phyloP scores from a whole-genome alignment of 192 early-diverging fungal genomes.

The Funneliformis geosporum region DNA sequence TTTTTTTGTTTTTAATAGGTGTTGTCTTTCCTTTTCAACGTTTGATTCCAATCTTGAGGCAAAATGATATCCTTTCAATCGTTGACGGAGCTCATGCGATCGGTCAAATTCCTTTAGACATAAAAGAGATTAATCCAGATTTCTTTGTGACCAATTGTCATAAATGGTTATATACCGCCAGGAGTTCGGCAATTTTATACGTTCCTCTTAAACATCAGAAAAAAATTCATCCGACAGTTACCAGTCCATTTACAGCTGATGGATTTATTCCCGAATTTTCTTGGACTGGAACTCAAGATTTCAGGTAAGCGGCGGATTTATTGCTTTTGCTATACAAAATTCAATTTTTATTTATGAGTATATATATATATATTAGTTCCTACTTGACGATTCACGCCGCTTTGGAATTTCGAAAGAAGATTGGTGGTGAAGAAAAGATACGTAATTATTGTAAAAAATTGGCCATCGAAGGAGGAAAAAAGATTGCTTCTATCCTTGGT shows the following conservation, averaged over 20 bases:
- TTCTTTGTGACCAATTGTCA: slow-evolving; percentile 71
- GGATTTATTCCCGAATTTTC: slow-evolving; percentile 50
- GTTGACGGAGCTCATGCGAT: slow-evolving; percentile 72
- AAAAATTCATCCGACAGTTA: slow-evolving; percentile 48
- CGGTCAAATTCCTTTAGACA: slow-evolving; percentile 63
- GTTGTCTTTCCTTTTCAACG: slow-evolving; percentile 49
- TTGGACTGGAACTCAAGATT: slow-evolving; percentile 54
- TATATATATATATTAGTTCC: too few species aligned
- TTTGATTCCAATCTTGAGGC: slow-evolving; percentile 37
- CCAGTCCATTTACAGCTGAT: slow-evolving; percentile 42
- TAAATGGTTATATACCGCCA: slow-evolving; percentile 67
- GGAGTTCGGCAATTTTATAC: slow-evolving; percentile 57
- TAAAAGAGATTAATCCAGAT: slow-evolving; percentile 58
- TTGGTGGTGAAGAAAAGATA: slow-evolving; percentile 64
- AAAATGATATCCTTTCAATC: slow-evolving; percentile 55
- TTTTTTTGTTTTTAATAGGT: slow-evolving; percentile 55
- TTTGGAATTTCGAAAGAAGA: slow-evolving; percentile 51
- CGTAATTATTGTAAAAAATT: slow-evolving; percentile 54
- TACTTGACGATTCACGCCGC: slow-evolving; percentile 45
- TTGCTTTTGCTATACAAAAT: too few species aligned
- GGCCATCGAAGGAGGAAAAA: slow-evolving; percentile 55
- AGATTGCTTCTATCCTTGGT: slow-evolving; percentile 59
- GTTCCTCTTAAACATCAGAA: slow-evolving; percentile 53
- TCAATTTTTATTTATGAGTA: too few species aligned
- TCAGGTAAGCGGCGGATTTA: too few species aligned